phyloP scores from a whole-genome alignment of 2,329 filamentous ascomycete species.

The Gnomoniopsis sp. region DNA sequence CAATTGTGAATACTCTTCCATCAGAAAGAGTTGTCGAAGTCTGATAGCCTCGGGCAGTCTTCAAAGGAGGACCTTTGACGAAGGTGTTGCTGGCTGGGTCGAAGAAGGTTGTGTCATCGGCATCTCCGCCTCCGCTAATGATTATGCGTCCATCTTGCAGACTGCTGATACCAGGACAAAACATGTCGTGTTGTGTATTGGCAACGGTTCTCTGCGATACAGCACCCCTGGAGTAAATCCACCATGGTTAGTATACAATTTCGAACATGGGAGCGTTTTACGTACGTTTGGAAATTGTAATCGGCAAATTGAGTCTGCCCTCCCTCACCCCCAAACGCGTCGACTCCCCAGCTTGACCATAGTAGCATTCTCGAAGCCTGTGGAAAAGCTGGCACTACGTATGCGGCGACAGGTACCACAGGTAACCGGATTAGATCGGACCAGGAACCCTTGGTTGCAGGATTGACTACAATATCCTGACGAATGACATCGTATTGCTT shows the following conservation, averaged over 20 bases:
- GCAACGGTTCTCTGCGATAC: slow-evolving; percentile 21
- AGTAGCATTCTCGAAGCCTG: slow-evolving; percentile 23
- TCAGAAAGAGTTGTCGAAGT: slow-evolving; percentile 41
- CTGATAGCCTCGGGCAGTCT: slow-evolving; percentile 44
- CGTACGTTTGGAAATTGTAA: slow-evolving; percentile 12
- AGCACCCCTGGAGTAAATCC: not conserved
- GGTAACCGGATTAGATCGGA: slow-evolving; percentile 24
- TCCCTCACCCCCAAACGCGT: slow-evolving; percentile 21
- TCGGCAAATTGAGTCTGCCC: slow-evolving; percentile 9
- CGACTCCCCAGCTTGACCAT: slow-evolving; percentile 24
- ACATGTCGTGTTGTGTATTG: slow-evolving; percentile 42
- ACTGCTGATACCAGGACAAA: slow-evolving; percentile 46
- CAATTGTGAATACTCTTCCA: slow-evolving; percentile 50
- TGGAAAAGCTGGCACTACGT: slow-evolving; percentile 24
- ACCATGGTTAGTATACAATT: not conserved
- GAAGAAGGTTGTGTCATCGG: slow-evolving; percentile 41
- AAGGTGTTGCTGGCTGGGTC: slow-evolving; percentile 29
- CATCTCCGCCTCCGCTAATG: slow-evolving; percentile 45
- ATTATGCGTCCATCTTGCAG: slow-evolving; percentile 41
- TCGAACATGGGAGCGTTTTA: not conserved
- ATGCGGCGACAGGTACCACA: slow-evolving; percentile 27
- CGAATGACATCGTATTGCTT: slow-evolving; percentile 9
- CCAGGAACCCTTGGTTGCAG: slow-evolving; percentile 22
- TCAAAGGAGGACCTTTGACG: slow-evolving; percentile 33
- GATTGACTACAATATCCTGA: slow-evolving; percentile 14